Conservation (phyloP, 352 stramenopile genomes). For the Ochromonadaceae sp. region DNA sequence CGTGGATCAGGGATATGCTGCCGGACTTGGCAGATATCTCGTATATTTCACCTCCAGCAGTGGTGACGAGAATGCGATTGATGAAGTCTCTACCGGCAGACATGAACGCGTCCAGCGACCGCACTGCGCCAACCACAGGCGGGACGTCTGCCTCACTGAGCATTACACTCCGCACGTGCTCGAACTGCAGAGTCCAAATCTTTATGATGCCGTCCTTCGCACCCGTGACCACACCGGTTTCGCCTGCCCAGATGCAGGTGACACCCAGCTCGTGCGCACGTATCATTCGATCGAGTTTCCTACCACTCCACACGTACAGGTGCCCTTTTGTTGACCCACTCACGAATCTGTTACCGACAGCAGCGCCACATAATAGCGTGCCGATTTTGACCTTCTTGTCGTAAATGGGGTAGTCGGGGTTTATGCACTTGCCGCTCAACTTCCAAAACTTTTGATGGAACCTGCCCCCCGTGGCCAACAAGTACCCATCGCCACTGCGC, state of each 20-base stretch:
- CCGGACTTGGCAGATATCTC: slow-evolving; percentile 20
- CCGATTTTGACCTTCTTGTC: slow-evolving; percentile 18
- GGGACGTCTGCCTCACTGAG: slow-evolving; percentile 24
- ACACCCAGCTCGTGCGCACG: slow-evolving; percentile 36
- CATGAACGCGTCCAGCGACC: too few species aligned
- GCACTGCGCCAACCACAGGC: slow-evolving; percentile 19
- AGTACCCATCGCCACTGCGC: too few species aligned
- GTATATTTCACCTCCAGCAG: slow-evolving; percentile 18
- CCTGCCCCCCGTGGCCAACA: slow-evolving; percentile 29
- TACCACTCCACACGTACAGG: slow-evolving; percentile 36
- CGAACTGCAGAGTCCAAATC: slow-evolving; percentile 33
- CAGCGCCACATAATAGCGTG: slow-evolving; percentile 23
- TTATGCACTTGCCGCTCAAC: slow-evolving; percentile 11
- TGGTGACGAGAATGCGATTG: slow-evolving; percentile 20
- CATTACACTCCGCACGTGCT: slow-evolving; percentile 34
- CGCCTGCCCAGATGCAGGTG: slow-evolving; percentile 22
- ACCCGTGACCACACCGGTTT: slow-evolving; percentile 32
- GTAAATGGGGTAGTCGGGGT: slow-evolving; percentile 15
- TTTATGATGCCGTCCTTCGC: slow-evolving; percentile 34
- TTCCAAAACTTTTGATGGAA: slow-evolving; percentile 33
- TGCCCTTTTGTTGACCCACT: slow-evolving; percentile 31
- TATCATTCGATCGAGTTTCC: slow-evolving; percentile 29
- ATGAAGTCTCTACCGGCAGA: not conserved
- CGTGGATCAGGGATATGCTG: slow-evolving; percentile 19
- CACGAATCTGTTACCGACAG: slow-evolving; percentile 19